A percentile compares a stretch with the other conserved stretches of the same genome.
Evolutionary conservation across 169 alveolate genomes (phyloP).

Genomic region (Plasmodium coatneyi): DNA sequence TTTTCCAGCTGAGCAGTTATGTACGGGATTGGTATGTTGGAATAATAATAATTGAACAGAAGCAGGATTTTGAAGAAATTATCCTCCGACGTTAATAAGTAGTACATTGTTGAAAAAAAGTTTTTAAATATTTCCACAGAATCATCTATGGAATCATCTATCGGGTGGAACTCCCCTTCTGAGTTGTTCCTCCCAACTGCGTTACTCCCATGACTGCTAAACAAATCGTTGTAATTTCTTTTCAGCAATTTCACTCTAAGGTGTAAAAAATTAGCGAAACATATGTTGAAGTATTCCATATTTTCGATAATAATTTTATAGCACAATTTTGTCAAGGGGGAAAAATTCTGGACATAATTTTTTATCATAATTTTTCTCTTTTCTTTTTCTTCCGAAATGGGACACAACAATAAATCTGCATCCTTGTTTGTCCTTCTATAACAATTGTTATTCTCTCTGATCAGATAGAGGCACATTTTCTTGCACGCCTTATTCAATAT

Average conservation of each 20-base stretch:
- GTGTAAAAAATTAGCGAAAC: constrained; percentile 56
- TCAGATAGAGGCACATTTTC: constrained; percentile 43
- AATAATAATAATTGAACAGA: constrained; percentile 34
- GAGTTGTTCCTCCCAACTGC: not conserved
- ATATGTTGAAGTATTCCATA: constrained; percentile 59
- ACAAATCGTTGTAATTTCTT: constrained; percentile 36
- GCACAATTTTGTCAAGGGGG: constrained; percentile 65
- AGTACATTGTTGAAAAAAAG: constrained; percentile 38
- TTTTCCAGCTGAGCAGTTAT: constrained; percentile 53
- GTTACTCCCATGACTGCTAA: constrained; percentile 8
- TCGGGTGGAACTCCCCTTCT: not conserved
- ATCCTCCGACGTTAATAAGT: constrained; percentile 54
- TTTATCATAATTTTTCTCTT: constrained; percentile 39
- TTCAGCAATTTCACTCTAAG: constrained; percentile 29
- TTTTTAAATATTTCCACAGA: constrained; percentile 37
- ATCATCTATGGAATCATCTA: constrained; percentile 34
- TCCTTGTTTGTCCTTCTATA: constrained; percentile 6
- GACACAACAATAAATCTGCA: constrained; percentile 25
- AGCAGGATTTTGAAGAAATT: constrained; percentile 30
- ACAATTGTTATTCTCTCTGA: constrained; percentile 25
- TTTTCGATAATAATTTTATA: constrained; percentile 64
- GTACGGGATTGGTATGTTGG: constrained; percentile 2
- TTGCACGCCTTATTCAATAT: constrained; percentile 47
- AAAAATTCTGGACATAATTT: constrained; percentile 16
- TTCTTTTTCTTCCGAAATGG: constrained; percentile 28